phyloP scores from a whole-genome alignment of 2,329 filamentous ascomycete genomes.

The Amesomyces nigricolor region DNA sequence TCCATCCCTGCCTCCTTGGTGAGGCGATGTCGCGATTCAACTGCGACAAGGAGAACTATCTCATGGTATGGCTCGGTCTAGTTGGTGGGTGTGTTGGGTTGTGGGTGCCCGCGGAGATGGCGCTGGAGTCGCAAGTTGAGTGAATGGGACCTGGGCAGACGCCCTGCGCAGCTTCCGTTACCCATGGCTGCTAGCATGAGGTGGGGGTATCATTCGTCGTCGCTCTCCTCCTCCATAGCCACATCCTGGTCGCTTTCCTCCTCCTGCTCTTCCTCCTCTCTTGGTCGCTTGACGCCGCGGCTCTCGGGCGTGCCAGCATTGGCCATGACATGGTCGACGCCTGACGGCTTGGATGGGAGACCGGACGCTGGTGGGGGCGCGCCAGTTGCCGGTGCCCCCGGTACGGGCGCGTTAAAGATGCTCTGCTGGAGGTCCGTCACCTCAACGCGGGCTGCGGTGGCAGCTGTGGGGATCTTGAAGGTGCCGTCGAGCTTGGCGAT shows the following conservation, averaged over 20 bases:
- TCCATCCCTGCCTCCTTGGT: constrained; percentile 87
- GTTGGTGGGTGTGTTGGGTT: constrained; percentile 76
- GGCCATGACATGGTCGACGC: constrained; percentile 43
- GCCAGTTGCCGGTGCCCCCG: constrained; percentile 43
- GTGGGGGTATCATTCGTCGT: constrained; percentile 52
- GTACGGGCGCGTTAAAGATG: constrained; percentile 66
- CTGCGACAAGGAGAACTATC: constrained; percentile 61
- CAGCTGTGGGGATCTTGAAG: constrained; percentile 62
- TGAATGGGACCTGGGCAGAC: not conserved
- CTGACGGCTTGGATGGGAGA: constrained; percentile 45
- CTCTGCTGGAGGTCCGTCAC: constrained; percentile 72
- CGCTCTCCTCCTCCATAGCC: constrained; percentile 64
- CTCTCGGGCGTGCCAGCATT: constrained; percentile 50
- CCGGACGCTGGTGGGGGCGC: constrained; percentile 34
- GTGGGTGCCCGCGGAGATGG: constrained; percentile 67
- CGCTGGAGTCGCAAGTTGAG: constrained; percentile 31
- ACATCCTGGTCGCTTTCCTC: constrained; percentile 58
- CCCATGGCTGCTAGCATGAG: constrained; percentile 12
- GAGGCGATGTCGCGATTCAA: constrained; percentile 68
- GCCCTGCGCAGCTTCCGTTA: not conserved
- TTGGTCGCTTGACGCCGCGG: constrained; percentile 63
- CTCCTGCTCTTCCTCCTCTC: constrained; percentile 63
- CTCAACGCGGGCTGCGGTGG: constrained; percentile 49
- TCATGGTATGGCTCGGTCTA: constrained; percentile 85
- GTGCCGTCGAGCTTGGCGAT: constrained; percentile 90